Conservation (phyloP, 805 yeast genomes). For the Kodamaea lidongshanica region DNA sequence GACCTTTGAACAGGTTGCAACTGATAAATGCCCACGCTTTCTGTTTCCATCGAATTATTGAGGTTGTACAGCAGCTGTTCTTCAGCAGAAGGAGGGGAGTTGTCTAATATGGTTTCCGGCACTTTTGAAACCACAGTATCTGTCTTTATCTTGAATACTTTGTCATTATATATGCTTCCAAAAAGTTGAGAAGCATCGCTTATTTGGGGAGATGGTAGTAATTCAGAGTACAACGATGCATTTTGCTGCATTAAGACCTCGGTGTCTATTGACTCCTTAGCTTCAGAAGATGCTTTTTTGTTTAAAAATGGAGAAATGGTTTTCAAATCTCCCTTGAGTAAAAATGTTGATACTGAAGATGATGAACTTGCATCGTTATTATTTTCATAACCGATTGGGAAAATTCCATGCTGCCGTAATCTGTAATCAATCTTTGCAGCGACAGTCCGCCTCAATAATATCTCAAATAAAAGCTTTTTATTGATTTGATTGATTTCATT, state of each 20-base stretch:
- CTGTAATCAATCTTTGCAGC: conserved; percentile 38
- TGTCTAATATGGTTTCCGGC: not conserved
- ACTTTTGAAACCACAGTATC: not conserved
- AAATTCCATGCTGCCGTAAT: conserved; percentile 16
- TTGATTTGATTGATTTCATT: conserved; percentile 26
- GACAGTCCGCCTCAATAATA: conserved; percentile 34
- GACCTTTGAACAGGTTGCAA: conserved; percentile 30
- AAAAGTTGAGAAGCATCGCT: conserved; percentile 26
- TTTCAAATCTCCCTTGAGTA: not conserved
- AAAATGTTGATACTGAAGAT: too few species aligned
- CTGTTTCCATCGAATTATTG: conserved; percentile 7
- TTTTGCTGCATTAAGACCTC: conserved; percentile 27
- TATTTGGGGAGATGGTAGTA: conserved; percentile 37
- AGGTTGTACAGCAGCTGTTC: conserved; percentile 8
- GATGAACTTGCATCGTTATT: not conserved
- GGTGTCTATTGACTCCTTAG: conserved; percentile 21
- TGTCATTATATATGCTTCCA: conserved; percentile 13
- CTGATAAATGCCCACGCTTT: conserved; percentile 15
- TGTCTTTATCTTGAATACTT: not conserved
- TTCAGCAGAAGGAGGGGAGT: conserved; percentile 1
- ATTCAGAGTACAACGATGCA: conserved; percentile 26
- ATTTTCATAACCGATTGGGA: not conserved
- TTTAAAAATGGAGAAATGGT: conserved; percentile 2
- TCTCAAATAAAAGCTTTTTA: conserved; percentile 28
- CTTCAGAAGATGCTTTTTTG: too few species aligned